phyloP scores from a whole-genome alignment of 306 rosid species.

The Cucurbita maxima region DNA sequence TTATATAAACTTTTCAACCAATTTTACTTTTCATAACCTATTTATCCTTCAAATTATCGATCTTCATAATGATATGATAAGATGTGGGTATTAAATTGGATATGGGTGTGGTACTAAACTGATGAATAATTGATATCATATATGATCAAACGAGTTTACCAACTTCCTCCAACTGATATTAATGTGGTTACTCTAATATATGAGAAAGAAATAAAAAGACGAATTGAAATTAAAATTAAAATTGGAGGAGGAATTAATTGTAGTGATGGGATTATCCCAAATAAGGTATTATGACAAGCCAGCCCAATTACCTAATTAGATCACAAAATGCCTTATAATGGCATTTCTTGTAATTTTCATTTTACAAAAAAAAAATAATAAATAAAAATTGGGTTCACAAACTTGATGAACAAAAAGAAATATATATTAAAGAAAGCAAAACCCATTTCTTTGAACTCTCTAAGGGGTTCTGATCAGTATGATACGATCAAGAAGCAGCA shows the following conservation, averaged over 20 bases:
- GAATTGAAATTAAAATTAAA: neutral
- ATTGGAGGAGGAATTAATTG: neutral
- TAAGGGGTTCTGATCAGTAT: neutral
- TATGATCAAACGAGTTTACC: neutral
- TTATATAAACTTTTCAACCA: neutral
- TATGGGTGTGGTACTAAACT: too few relatives aligned
- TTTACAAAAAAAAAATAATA: neutral
- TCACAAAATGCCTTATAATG: conserved; percentile 3
- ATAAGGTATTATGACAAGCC: neutral
- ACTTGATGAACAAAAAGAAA: neutral
- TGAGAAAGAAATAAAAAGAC: neutral
- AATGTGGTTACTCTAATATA: neutral
- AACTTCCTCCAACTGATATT: conserved; percentile 6
- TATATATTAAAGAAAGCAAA: neutral
- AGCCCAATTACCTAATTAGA: conserved; percentile 8
- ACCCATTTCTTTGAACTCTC: neutral
- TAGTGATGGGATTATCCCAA: conserved; percentile 6
- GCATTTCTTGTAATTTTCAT: neutral
- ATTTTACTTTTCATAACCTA: too few relatives aligned
- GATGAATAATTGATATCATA: too few relatives aligned
- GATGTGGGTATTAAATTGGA: too few relatives aligned
- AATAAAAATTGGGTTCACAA: neutral
- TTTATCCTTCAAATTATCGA: too few relatives aligned
- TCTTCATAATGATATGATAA: too few relatives aligned
- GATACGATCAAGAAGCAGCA: neutral